Percentiles rank a stretch among this genome's conserved stretches.
phyloP scores from a whole-genome alignment of 768 basidiomycete species.

The Naematelia encephala region DNA sequence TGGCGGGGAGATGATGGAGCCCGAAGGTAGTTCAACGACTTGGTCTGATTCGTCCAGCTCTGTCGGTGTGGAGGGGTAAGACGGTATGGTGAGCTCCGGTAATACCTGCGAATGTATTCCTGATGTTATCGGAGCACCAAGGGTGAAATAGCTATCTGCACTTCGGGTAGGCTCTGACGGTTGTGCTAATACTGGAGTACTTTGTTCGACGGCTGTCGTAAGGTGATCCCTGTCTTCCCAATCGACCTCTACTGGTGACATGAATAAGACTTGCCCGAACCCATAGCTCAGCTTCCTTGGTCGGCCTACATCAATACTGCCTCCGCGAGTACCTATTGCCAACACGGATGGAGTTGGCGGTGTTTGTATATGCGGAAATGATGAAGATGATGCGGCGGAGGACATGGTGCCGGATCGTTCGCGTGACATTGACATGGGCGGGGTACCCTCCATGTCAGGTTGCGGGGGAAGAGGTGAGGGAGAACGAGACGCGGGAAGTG shows the following conservation, averaged over 20 bases:
- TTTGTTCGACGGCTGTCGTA: too few relatives aligned
- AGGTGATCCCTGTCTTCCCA: not conserved
- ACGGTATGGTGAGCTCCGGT: not conserved
- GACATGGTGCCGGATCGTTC: conserved; percentile 3
- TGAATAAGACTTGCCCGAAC: not conserved
- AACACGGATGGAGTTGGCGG: conserved; percentile 1
- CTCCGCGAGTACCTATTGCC: not conserved
- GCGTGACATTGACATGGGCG: not conserved
- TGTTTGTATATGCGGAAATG: conserved; percentile 1
- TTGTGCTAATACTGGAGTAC: too few relatives aligned
- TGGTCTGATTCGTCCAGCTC: not conserved
- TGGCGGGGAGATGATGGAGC: too few relatives aligned
- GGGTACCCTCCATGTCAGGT: not conserved
- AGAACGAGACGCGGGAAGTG: not conserved
- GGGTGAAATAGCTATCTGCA: conserved; percentile 1
- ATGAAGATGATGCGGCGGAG: not conserved
- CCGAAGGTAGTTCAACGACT: too few relatives aligned
- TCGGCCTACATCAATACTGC: not conserved
- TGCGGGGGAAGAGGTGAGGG: not conserved
- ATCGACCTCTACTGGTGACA: not conserved
- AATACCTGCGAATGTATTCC: not conserved
- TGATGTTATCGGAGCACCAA: not conserved
- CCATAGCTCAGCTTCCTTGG: not conserved
- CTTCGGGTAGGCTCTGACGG: not conserved
- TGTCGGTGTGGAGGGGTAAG: not conserved